Evolutionary conservation across 148 eudicot genomes (phyloP).

Genomic region (Heliamphora exappendiculata): DNA sequence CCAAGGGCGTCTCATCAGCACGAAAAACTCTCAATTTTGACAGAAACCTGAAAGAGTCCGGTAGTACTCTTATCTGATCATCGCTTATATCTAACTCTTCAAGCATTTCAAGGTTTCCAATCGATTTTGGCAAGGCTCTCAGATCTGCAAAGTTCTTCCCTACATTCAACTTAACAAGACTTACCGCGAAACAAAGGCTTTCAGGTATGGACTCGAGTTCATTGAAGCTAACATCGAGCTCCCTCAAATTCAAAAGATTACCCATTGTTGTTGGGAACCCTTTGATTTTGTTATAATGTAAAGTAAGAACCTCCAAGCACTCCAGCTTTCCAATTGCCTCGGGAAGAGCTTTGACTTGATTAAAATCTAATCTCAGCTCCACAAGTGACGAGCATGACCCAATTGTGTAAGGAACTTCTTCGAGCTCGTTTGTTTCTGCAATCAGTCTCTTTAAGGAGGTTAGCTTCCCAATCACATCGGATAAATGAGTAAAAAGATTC

Average conservation of each 20-base stretch:
- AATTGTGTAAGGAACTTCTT: constrained; percentile 55
- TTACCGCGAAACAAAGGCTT: constrained; percentile 43
- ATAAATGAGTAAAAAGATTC: constrained; percentile 40
- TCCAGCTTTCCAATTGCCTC: constrained; percentile 57
- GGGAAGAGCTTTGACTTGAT: constrained; percentile 55
- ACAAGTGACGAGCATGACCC: constrained; percentile 52
- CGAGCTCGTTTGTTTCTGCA: constrained; percentile 52
- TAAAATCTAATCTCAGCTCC: constrained; percentile 62
- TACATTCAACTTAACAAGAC: constrained; percentile 45
- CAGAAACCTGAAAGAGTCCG: constrained; percentile 54
- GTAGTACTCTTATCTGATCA: constrained; percentile 56
- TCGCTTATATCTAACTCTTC: constrained; percentile 64
- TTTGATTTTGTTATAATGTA: constrained; percentile 52
- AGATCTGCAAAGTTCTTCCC: constrained; percentile 76
- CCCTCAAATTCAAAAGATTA: constrained; percentile 35
- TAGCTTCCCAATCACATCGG: constrained; percentile 44
- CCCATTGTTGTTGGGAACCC: constrained; percentile 60
- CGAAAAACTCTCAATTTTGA: constrained; percentile 44
- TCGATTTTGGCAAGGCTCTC: constrained; percentile 47
- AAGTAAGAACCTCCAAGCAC: constrained; percentile 36
- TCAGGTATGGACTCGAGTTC: constrained; percentile 62
- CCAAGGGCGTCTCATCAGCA: constrained; percentile 64
- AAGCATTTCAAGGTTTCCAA: constrained; percentile 59
- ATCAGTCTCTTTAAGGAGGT: constrained; percentile 41
- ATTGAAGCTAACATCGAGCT: constrained; percentile 62